phyloP scores from a whole-genome alignment of 805 yeast genomes.

The Grigorovia jiainica region DNA sequence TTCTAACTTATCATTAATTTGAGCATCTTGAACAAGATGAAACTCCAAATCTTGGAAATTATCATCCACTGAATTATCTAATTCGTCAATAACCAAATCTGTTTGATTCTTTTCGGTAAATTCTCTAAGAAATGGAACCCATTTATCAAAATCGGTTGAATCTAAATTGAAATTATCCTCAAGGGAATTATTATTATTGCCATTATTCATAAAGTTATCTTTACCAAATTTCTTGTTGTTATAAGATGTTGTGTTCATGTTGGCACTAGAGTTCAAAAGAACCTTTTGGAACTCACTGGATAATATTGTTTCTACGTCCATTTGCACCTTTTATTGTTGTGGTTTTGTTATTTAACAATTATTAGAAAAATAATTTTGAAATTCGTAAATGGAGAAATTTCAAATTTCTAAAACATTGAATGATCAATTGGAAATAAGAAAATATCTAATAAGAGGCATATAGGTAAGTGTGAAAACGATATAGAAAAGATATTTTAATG shows the following conservation, averaged over 20 bases:
- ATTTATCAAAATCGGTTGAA: conserved; percentile 23
- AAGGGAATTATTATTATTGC: neutral
- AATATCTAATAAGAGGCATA: too few relatives aligned
- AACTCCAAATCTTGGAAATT: conserved; percentile 26
- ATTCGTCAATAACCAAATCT: conserved; percentile 18
- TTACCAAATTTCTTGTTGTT: neutral
- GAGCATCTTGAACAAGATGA: conserved; percentile 27
- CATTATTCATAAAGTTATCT: neutral
- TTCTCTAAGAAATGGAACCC: conserved; percentile 27
- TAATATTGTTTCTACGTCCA: conserved; percentile 6
- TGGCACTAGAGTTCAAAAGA: conserved; percentile 14
- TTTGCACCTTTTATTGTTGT: neutral
- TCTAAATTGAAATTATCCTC: conserved; percentile 13
- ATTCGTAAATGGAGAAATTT: too few relatives aligned
- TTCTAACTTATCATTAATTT: conserved; percentile 25
- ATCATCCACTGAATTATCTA: conserved; percentile 26
- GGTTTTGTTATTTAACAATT: too few relatives aligned
- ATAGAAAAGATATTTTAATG: too few relatives aligned
- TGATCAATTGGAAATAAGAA: too few relatives aligned
- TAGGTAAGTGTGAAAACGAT: too few relatives aligned
- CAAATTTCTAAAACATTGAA: too few relatives aligned
- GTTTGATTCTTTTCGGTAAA: conserved; percentile 21
- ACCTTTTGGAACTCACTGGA: conserved; percentile 26
- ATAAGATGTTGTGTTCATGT: conserved; percentile 1
- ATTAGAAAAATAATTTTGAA: too few relatives aligned